Base-by-base conservation (phyloP, 2,329 filamentous ascomycete genomes). In the Sporothrix pseudoabietina region DNA sequence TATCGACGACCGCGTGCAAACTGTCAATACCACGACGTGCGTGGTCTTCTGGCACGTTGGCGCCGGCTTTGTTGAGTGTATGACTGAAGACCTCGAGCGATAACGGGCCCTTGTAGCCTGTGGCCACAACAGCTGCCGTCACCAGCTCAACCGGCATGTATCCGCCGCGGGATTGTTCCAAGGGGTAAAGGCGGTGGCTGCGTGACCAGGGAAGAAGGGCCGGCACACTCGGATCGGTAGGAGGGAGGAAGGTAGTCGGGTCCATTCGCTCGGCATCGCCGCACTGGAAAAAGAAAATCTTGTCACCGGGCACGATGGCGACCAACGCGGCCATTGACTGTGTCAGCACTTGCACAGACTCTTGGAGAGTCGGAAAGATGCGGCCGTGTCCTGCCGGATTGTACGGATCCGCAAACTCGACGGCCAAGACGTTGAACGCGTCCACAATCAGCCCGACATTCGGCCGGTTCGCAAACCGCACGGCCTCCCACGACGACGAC, bases 201-300 rank as follows among this genome's bases (percentile, higher is more conserved):
- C 61, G 39, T 7, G 61, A 66, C 61, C 61, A 66, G n/a, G 61
- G 61, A 12, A 66, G 41, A 8, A 66, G 61, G 4, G 41, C n/a
- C 8, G 61, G 61, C 3, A 66, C 41, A 3, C 12, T 22, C 3
- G 61, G 61, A n/a, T 66, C 61, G 9, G 39, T 47, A 5, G 61
- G 61, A 22, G 61, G 39, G 22, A 22, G 10, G 16, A 66, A 66
- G 2, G 61, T 49, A 1, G 39, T 12, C 12, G 61, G 41, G 10
- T 66, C 16, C 61, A 66, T 66, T 3, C 41, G 41, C 61, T 66
- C 61, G 1, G 61, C 61, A 8, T 66, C 61, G 41, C 61, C 61
- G 61, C 61, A 66, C 61, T 66, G 61, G 41, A 66, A 66, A 26
- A 66, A 66, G 39, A 66, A 66, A 10, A 66, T 66, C n/a, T 66